Conservation (phyloP, 1,284 basidiomycete genomes). For the Cryptococcus sp. region DNA sequence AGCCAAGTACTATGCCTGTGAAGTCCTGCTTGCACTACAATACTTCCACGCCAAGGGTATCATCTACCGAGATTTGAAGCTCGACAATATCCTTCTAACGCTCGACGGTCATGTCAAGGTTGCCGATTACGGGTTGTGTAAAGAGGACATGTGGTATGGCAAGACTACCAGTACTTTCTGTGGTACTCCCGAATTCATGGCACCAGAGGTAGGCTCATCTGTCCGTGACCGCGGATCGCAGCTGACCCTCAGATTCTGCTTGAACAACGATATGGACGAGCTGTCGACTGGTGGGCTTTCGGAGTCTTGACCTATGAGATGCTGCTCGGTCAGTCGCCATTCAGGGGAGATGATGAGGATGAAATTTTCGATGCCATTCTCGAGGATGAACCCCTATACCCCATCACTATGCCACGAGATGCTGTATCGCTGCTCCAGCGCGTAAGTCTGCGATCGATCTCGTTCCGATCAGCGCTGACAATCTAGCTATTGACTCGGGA, state of each 20-base stretch:
- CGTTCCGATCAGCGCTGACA: neutral
- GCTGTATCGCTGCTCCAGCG: constrained; percentile 94
- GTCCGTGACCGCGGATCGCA: neutral
- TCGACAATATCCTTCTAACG: constrained; percentile 96
- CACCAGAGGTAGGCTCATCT: constrained; percentile 72
- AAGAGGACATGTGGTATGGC: constrained; percentile 98
- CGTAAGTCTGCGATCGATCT: constrained; percentile 50
- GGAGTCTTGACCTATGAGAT: constrained; percentile 99
- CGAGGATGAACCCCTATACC: constrained; percentile 97
- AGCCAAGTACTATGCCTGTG: constrained; percentile 98
- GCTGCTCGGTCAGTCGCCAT: constrained; percentile 97
- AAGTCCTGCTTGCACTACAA: constrained; percentile 91
- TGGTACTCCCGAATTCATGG: constrained; percentile 99
- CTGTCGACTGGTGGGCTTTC: constrained; percentile 99
- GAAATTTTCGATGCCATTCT: constrained; percentile 99
- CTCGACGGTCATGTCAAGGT: constrained; percentile 98
- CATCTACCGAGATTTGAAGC: constrained; percentile 96
- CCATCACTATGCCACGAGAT: constrained; percentile 99
- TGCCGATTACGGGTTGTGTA: constrained; percentile 98
- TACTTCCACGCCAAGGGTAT: constrained; percentile 99
- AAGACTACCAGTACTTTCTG: constrained; percentile 99
- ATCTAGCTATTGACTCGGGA: constrained; percentile 86
- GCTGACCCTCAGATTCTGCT: constrained; percentile 69
- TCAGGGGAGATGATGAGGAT: constrained; percentile 98
- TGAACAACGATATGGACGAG: constrained; percentile 95